These are phyloP conservation scores for Stagonosporopsis cucurbitacearum DNA, from an alignment of 2,329 filamentous ascomycete species.

Conservation along the genomic window DNA sequence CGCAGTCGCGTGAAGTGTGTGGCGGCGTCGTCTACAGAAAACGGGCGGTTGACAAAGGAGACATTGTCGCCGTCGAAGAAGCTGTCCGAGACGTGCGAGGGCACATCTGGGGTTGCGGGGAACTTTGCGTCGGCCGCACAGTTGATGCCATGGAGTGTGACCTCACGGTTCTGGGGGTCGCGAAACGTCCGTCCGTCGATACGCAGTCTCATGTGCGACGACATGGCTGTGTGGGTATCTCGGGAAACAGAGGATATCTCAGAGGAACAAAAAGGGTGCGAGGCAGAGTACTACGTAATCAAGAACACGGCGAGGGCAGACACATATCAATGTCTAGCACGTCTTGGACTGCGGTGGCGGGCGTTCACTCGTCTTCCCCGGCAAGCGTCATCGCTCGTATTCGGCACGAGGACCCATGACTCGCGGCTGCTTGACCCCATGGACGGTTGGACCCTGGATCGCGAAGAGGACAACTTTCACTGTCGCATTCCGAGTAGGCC, in stretches of 20 bases:
- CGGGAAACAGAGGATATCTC: background rate
- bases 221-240: slow-evolving; percentile 66
- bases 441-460: slow-evolving; percentile 10
- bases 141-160: slow-evolving; percentile 92
- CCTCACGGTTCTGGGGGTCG: slow-evolving; percentile 80
- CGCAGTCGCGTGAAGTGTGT: slow-evolving; percentile 85
- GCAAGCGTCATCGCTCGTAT: slow-evolving; percentile 9
- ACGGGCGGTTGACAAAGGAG: slow-evolving; percentile 86
- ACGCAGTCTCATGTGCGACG: slow-evolving; percentile 73
- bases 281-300: slow-evolving; percentile 4
- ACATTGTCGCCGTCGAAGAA: slow-evolving; percentile 96
- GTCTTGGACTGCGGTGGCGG: slow-evolving; percentile 7
- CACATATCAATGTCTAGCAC: slow-evolving; percentile 3
- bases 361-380: slow-evolving; percentile 3
- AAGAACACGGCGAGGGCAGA: slow-evolving; percentile 3
- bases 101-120: slow-evolving; percentile 78
- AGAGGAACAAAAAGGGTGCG: background rate
- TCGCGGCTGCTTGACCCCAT: background rate
- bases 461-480: slow-evolving; percentile 32
- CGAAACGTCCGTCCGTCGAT: slow-evolving; percentile 88
- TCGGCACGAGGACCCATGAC: slow-evolving; percentile 10
- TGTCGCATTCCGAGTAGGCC: slow-evolving; percentile 4
- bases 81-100: slow-evolving; percentile 75
- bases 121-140: slow-evolving; percentile 90
- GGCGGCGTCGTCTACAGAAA: slow-evolving; percentile 80